Base-by-base conservation (phyloP, 305 asterid species). In the Salvia sclarea region DNA sequence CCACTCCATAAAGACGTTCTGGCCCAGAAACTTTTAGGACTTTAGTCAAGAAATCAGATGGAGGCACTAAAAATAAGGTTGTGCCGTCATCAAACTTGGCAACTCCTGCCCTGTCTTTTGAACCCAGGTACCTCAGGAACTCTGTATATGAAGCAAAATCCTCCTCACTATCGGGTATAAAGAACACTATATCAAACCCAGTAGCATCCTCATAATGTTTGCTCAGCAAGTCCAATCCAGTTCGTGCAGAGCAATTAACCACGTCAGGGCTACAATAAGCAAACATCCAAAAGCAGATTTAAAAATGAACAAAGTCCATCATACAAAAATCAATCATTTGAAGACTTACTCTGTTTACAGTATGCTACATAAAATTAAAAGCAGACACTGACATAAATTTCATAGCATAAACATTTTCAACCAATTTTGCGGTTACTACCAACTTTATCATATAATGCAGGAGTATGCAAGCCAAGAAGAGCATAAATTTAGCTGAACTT, bases 111-210 rank as follows among this genome's bases (percentile, higher is more conserved):
- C 99, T 86, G 73, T 85, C 86, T 68, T 83, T 87, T 35, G 92
- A 80, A 37, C 96, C 97, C 66, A 94, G 84, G 77, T 87, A 94
- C 63, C 90, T 81, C 71, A 94, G 71, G 67, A 94, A 94, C 79
- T 94, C 98, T 0, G 98, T 94, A 70, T 94, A 94, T 14, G 99
- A 88, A 40, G 86, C 93, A 76, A 91, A 94, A 84, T 94, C 99
- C 5, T 78, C 88, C 83, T 94, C 99, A 17, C 97, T 88, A 58
- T 94, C 96, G 0, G 99, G 99, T 73, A 89, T 75, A 82, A 94
- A 94, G 86, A 80, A 94, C 52, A 90, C 97, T 47, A 84, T 75
- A 57, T 83, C 80, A 74, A 87, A 94, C 52, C 98, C 99, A 72
- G 88, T 78, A 49, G 99, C 98, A 71, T 91, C 96, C 28, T 90